These are phyloP conservation scores for Cubamyces lactineus DNA, from an alignment of 768 basidiomycete species.

Conservation along the genomic window DNA sequence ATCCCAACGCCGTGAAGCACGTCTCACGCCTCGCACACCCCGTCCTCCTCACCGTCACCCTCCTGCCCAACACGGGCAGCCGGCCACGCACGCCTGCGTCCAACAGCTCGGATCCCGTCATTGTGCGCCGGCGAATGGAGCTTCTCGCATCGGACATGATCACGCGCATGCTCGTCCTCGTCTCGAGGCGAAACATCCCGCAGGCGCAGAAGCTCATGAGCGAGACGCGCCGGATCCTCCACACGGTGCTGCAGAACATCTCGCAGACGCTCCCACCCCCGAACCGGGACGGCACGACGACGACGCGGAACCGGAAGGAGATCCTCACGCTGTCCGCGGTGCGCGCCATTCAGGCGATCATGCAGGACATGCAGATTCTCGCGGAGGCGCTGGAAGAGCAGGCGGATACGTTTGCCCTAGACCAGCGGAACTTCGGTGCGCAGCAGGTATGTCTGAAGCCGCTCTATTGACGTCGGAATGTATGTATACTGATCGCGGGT, in stretches of 20 bases:
- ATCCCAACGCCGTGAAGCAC: conserved; percentile 82
- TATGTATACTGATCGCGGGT: conserved; percentile 4
- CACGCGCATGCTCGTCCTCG: conserved; percentile 88
- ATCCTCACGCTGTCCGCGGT: conserved; percentile 71
- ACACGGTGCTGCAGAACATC: conserved; percentile 86
- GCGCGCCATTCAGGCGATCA: conserved; percentile 79
- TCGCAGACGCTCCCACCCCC: conserved; percentile 71
- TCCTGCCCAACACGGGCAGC: conserved; percentile 58
- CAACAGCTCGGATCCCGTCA: conserved; percentile 74
- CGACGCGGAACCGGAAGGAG: conserved; percentile 79
- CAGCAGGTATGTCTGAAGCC: conserved; percentile 72
- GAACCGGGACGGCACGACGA: conserved; percentile 41
- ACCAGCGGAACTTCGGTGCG: conserved; percentile 94
- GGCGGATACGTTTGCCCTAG: conserved; percentile 88
- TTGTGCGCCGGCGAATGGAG: conserved; percentile 95
- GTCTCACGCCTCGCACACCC: conserved; percentile 91
- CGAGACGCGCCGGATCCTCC: conserved; percentile 90
- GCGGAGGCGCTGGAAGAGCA: conserved; percentile 91
- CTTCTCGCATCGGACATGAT: conserved; percentile 97
- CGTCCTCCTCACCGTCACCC: conserved; percentile 90
- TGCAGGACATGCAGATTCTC: conserved; percentile 86
- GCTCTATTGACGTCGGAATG: not conserved
- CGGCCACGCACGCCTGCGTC: conserved; percentile 47
- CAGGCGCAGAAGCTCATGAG: conserved; percentile 90
- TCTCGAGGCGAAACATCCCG: conserved; percentile 86